Evolutionary conservation across 2,329 filamentous ascomycete genomes (phyloP).

Genomic region (Penicillium hordei): DNA sequence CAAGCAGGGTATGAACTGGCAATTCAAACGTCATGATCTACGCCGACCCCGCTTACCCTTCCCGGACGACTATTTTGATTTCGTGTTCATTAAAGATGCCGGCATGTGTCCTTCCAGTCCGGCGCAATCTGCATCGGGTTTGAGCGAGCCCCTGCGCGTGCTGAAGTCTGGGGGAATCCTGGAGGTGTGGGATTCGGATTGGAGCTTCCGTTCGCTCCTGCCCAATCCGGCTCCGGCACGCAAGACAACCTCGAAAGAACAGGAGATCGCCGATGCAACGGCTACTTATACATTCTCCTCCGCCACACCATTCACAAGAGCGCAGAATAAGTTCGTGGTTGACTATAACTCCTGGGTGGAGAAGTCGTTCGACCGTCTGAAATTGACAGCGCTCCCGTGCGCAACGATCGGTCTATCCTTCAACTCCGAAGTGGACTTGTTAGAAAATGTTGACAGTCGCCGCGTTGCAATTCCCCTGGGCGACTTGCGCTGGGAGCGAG

Average conservation of each 20-base stretch:
- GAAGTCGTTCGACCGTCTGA: constrained; percentile 69
- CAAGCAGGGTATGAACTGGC: constrained; percentile 79
- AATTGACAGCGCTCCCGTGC: constrained; percentile 73
- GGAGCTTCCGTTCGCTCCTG: constrained; percentile 76
- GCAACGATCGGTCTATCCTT: constrained; percentile 73
- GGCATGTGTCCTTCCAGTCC: constrained; percentile 65
- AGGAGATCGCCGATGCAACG: constrained; percentile 64
- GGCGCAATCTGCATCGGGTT: constrained; percentile 53
- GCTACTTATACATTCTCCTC: constrained; percentile 80
- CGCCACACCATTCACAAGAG: constrained; percentile 76
- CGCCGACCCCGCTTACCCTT: constrained; percentile 75
- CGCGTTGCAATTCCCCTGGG: constrained; percentile 84
- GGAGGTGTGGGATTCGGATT: constrained; percentile 88
- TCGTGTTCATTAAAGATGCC: constrained; percentile 85
- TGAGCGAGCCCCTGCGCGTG: constrained; percentile 75
- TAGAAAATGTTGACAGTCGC: constrained; percentile 69
- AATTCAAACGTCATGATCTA: constrained; percentile 83
- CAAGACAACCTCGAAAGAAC: constrained; percentile 60
- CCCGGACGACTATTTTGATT: constrained; percentile 74
- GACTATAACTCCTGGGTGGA: constrained; percentile 83
- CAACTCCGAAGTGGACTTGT: constrained; percentile 72
- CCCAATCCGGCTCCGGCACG: constrained; percentile 68
- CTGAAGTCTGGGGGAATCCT: constrained; percentile 74
- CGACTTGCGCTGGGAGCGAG: constrained; percentile 83
- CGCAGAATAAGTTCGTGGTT: constrained; percentile 76